Evolutionary conservation across 306 rosid genomes (phyloP).

Genomic region (Begonia fuchsioides): DNA sequence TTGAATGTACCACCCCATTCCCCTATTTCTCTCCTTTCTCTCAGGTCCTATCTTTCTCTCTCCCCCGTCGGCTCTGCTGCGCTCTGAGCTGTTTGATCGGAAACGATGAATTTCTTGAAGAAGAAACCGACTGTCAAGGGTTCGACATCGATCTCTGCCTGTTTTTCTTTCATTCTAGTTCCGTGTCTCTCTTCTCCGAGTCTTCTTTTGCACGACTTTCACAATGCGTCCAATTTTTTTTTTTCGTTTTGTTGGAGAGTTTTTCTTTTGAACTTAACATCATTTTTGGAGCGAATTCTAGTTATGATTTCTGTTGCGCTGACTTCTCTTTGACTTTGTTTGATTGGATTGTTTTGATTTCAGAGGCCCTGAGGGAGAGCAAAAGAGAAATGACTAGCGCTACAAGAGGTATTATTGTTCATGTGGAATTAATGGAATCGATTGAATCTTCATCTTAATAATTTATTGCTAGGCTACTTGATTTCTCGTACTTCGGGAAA

Average conservation of each 20-base stretch:
- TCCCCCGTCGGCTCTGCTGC: too few relatives aligned
- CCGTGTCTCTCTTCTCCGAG: conserved; percentile 5
- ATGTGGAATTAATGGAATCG: too few relatives aligned
- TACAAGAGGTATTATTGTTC: conserved; percentile 63
- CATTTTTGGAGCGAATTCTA: background rate
- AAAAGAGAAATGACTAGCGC: conserved; percentile 92
- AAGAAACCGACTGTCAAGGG: conserved; percentile 97
- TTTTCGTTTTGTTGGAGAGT: background rate
- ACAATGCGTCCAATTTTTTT: background rate
- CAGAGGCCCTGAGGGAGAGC: conserved; percentile 88
- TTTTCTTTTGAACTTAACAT: background rate
- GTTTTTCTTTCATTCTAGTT: background rate
- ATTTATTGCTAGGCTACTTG: background rate
- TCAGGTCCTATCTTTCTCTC: too few relatives aligned
- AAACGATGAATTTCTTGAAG: conserved; percentile 68
- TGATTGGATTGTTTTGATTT: conserved; percentile 11
- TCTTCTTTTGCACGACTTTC: background rate
- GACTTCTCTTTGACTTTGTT: background rate
- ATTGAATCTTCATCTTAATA: too few relatives aligned
- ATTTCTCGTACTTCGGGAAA: background rate
- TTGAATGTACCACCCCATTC: too few relatives aligned
- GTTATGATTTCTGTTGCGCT: background rate
- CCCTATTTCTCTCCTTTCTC: too few relatives aligned
- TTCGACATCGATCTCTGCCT: conserved; percentile 2
- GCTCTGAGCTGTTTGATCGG: too few relatives aligned